Evolutionary conservation across 2,329 filamentous ascomycete genomes (phyloP).

Genomic region (Fusarium sp.): DNA sequence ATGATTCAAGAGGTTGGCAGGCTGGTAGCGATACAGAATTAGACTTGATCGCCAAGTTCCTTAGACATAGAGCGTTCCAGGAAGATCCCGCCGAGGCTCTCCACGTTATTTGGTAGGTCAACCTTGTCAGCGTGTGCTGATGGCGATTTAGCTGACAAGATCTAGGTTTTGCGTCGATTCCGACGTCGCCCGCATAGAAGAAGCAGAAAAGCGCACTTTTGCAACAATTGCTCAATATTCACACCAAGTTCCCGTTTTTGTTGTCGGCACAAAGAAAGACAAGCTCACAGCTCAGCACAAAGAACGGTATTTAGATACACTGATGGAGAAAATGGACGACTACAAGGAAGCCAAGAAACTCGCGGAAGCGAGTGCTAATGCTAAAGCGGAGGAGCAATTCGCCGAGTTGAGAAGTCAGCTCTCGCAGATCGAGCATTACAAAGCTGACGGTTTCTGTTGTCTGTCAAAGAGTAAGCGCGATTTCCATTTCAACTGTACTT

Average conservation of each 20-base stretch:
- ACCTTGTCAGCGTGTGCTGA: accelerated
- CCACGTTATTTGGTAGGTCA: conserved; percentile 38
- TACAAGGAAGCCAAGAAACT: conserved; percentile 42
- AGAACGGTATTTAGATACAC: conserved; percentile 33
- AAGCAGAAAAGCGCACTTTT: conserved; percentile 44
- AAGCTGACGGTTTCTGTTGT: conserved; percentile 43
- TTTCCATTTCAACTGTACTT: accelerated
- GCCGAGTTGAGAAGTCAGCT: conserved; percentile 38
- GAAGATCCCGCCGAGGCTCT: conserved; percentile 42
- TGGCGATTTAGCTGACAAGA: accelerated
- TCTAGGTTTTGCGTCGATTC: conserved; percentile 43
- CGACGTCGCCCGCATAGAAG: conserved; percentile 43
- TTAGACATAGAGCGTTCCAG: conserved; percentile 42
- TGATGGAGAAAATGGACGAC: conserved; percentile 43
- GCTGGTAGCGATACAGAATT: conserved; percentile 41
- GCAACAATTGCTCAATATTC: conserved; percentile 44
- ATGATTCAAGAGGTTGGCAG: conserved; percentile 44
- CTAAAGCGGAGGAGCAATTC: conserved; percentile 39
- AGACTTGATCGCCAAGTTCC: conserved; percentile 44
- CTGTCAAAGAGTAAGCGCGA: conserved; percentile 33
- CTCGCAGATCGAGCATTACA: conserved; percentile 44
- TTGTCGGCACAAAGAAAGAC: conserved; percentile 44
- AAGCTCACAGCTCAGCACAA: conserved; percentile 41
- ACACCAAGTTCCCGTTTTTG: conserved; percentile 43
- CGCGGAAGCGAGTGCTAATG: conserved; percentile 38